These are phyloP conservation scores for Fomitiporia mediterranea DNA, from an alignment of 1,284 basidiomycete genomes.

Conservation along the genomic window DNA sequence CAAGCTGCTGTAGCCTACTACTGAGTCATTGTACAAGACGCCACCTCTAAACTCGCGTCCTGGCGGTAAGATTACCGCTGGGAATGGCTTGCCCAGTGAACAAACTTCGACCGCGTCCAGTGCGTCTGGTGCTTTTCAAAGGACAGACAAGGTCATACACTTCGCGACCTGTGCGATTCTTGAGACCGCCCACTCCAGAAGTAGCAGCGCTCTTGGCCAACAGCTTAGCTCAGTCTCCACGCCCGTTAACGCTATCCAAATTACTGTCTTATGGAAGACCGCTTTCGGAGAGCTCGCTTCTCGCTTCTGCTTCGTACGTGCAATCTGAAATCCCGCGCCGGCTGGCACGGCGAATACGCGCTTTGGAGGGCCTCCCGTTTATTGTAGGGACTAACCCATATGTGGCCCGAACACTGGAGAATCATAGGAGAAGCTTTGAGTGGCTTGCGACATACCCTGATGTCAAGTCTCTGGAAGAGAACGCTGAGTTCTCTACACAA, in stretches of 20 bases:
- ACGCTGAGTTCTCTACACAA: constrained; percentile 60
- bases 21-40: background rate
- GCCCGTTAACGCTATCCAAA: constrained; percentile 62
- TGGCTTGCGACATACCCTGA: constrained; percentile 67
- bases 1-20: background rate
- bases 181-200: constrained; percentile 34
- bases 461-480: constrained; percentile 65
- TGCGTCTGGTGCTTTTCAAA: background rate
- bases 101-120: background rate
- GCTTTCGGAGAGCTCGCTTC: constrained; percentile 59
- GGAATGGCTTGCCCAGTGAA: no score
- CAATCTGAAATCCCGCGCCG: constrained; percentile 70
- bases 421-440: constrained; percentile 73
- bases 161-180: constrained; percentile 22
- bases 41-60: background rate
- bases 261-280: constrained; percentile 72
- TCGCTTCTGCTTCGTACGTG: constrained; percentile 65
- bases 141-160: background rate
- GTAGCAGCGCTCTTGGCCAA: constrained; percentile 45
- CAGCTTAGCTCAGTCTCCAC: constrained; percentile 52
- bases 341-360: constrained; percentile 64
- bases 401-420: constrained; percentile 67
- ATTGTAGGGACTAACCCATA: constrained; percentile 91
- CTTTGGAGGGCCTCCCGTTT: constrained; percentile 70
- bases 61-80: background rate